Conservation (phyloP, 2,329 filamentous ascomycete species). For the Dryadomyces sulphureus region DNA sequence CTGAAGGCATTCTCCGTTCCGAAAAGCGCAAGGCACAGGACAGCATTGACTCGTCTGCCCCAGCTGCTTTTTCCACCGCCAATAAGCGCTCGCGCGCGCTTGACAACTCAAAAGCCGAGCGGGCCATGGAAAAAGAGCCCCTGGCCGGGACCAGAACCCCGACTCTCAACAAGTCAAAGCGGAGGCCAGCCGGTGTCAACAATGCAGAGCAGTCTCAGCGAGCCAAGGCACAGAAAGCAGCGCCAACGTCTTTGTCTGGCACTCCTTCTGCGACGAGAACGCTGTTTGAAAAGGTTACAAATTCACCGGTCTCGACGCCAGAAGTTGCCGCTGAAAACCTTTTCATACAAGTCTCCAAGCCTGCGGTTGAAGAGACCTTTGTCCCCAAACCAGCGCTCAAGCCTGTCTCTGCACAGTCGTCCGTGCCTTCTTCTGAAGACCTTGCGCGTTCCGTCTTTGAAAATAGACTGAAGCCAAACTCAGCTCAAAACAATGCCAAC, state of each 20-base stretch:
- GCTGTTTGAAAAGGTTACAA: conserved; percentile 42
- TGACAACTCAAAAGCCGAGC: conserved; percentile 1
- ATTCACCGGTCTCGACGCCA: conserved; percentile 28
- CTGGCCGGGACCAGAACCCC: conserved; percentile 19
- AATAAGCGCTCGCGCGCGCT: conserved; percentile 33
- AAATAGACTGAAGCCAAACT: conserved; percentile 10
- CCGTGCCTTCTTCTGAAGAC: conserved; percentile 18
- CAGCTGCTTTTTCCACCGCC: conserved; percentile 14
- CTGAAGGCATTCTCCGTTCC: conserved; percentile 17
- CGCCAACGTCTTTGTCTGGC: conserved; percentile 1
- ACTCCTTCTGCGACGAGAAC: conserved; percentile 38
- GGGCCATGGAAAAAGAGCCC: conserved; percentile 21
- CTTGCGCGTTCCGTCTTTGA: conserved; percentile 29
- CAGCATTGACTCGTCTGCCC: conserved; percentile 24
- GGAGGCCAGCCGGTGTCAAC: conserved; percentile 30
- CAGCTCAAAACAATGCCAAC: conserved; percentile 27
- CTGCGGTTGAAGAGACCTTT: conserved; percentile 12
- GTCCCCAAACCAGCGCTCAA: conserved; percentile 11
- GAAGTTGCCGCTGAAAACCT: conserved; percentile 10
- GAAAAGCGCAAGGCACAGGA: conserved; percentile 44
- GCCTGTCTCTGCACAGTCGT: conserved; percentile 16
- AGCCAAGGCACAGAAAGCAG: conserved; percentile 33
- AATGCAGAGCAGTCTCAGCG: conserved; percentile 31
- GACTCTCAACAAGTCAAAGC: conserved; percentile 32
- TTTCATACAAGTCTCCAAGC: conserved; percentile 11